phyloP scores from a whole-genome alignment of 2,329 filamentous ascomycete genomes.

The Penicillium olsonii region DNA sequence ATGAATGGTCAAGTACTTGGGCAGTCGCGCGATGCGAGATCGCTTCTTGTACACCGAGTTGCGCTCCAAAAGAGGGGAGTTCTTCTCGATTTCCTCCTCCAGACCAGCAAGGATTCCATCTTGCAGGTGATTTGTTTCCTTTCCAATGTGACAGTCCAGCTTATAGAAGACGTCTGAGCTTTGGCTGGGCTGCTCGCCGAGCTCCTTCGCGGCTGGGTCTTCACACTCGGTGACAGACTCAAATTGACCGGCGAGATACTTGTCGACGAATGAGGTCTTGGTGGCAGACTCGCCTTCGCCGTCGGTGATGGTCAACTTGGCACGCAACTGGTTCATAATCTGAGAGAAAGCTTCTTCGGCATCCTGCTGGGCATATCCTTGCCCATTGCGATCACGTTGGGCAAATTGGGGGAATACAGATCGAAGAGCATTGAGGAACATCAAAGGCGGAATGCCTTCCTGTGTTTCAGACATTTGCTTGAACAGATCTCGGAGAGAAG shows the following conservation, averaged over 20 bases:
- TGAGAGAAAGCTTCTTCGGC: constrained; percentile 98
- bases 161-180: constrained; percentile 80
- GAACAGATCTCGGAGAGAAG: constrained; percentile 78
- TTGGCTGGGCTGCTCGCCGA: constrained; percentile 68
- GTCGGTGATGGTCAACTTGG: constrained; percentile 71
- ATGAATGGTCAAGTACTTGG: constrained; percentile 94
- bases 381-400: constrained; percentile 77
- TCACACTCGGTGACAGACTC: constrained; percentile 79
- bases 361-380: constrained; percentile 95
- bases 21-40: constrained; percentile 84
- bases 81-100: constrained; percentile 88
- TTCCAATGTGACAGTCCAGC: constrained; percentile 92
- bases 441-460: constrained; percentile 77
- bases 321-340: constrained; percentile 78
- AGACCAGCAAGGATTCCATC: constrained; percentile 84
- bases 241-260: constrained; percentile 84
- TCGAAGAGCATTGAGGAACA: constrained; percentile 80
- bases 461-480: constrained; percentile 88
- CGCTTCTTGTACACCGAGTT: constrained; percentile 86
- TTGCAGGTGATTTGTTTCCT: constrained; percentile 81
- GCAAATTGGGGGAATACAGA: constrained; percentile 87
- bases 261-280: constrained; percentile 77
- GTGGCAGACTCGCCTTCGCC: constrained; percentile 43
- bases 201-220: constrained; percentile 73
- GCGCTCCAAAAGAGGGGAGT: constrained; percentile 72